Conservation (phyloP, 495 filamentous ascomycete species). For the Penicillium bialowiezense region DNA sequence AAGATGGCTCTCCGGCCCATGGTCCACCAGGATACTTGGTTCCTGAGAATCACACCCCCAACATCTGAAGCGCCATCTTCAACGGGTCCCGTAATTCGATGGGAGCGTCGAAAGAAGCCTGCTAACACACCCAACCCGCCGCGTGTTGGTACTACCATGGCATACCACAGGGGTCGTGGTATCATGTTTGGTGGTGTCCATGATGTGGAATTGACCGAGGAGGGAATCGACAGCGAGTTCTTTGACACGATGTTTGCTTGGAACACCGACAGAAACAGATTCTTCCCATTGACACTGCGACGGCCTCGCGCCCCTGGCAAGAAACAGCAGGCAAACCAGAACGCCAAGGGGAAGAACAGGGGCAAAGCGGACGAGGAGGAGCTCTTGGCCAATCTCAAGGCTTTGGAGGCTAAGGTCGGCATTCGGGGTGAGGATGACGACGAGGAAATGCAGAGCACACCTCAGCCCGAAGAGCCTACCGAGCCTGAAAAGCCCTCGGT, state of each 20-base stretch:
- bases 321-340: constrained; percentile 54
- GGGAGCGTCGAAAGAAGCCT: constrained; percentile 91
- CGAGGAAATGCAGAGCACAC: constrained; percentile 37
- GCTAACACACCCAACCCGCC: constrained; percentile 82
- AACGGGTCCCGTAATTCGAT: constrained; percentile 68
- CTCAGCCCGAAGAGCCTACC: constrained; percentile 48
- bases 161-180: constrained; percentile 86
- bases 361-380: constrained; percentile 88
- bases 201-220: constrained; percentile 89
- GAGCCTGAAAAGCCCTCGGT: constrained; percentile 46
- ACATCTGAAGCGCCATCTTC: constrained; percentile 56
- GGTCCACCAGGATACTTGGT: constrained; percentile 93
- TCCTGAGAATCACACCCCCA: constrained; percentile 76
- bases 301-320: constrained; percentile 61
- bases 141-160: constrained; percentile 86
- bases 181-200: constrained; percentile 94
- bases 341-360: constrained; percentile 61
- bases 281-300: constrained; percentile 77
- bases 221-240: constrained; percentile 94
- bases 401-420: constrained; percentile 67
- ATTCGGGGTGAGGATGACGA: constrained; percentile 51
- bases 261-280: constrained; percentile 92
- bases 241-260: constrained; percentile 86
- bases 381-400: constrained; percentile 76
- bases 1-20: constrained; percentile 75